A percentile compares a stretch with the other conserved stretches of the same genome.
Evolutionary conservation across 2,329 filamentous ascomycete species (phyloP).

Genomic region (Mycosphaerella arachidis): DNA sequence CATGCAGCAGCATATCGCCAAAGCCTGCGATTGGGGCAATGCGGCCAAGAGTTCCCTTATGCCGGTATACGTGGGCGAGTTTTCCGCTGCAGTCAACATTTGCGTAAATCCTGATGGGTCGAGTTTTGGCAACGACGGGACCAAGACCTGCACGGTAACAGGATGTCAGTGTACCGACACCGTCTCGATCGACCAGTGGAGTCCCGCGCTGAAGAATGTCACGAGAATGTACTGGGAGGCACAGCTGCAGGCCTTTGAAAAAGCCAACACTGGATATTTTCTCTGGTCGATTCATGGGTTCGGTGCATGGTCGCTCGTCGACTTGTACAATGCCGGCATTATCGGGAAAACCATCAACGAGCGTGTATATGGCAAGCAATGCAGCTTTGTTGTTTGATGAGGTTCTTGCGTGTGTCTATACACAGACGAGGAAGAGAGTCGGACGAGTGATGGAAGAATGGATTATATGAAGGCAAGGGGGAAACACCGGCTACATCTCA

Average conservation of each 20-base stretch:
- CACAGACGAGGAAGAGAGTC: no score
- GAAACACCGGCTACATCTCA: no score
- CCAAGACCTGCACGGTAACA: slow-evolving; percentile 27
- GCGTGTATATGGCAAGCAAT: slow-evolving; percentile 26
- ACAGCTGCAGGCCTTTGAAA: slow-evolving; percentile 42
- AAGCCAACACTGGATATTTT: slow-evolving; percentile 39
- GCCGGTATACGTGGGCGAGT: slow-evolving; percentile 43
- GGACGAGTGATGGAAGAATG: no score
- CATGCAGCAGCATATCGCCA: slow-evolving; percentile 38
- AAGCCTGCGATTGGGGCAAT: slow-evolving; percentile 37
- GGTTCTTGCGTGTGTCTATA: no score
- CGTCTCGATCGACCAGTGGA: slow-evolving; percentile 34
- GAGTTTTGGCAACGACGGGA: slow-evolving; percentile 28
- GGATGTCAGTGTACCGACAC: slow-evolving; percentile 39
- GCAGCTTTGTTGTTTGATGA: neutral
- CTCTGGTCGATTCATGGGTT: slow-evolving; percentile 37
- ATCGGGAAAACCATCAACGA: slow-evolving; percentile 38
- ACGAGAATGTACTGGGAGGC: slow-evolving; percentile 41
- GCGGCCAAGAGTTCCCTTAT: slow-evolving; percentile 32
- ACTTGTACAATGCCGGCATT: slow-evolving; percentile 38
- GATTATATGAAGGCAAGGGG: no score
- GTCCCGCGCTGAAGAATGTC: slow-evolving; percentile 35
- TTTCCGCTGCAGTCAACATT: slow-evolving; percentile 41
- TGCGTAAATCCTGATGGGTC: slow-evolving; percentile 42
- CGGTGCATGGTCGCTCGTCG: slow-evolving; percentile 41